Conservation (phyloP, 208 protist species). For the Trypanosoma platydactyli region DNA sequence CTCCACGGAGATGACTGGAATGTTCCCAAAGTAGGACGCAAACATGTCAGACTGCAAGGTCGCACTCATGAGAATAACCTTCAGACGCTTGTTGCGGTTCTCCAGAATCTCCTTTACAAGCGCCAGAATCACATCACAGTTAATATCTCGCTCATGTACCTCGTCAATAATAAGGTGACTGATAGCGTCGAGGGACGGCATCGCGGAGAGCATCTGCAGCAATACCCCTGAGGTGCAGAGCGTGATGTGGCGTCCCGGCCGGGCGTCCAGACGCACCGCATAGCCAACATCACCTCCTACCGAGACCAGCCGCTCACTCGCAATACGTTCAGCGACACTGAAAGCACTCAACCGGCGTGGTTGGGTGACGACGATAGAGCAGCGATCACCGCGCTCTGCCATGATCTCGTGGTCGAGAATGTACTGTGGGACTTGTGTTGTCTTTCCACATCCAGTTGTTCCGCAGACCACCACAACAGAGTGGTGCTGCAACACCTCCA, state of each 20-base stretch:
- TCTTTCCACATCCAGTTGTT: constrained; percentile 91
- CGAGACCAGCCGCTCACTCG: constrained; percentile 92
- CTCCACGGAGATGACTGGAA: constrained; percentile 71
- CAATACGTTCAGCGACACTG: constrained; percentile 97
- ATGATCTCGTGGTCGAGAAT: constrained; percentile 83
- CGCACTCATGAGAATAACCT: constrained; percentile 98
- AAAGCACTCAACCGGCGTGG: constrained; percentile 98
- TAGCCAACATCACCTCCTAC: constrained; percentile 97
- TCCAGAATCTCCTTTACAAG: constrained; percentile 90
- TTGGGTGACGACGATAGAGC: constrained; percentile 95
- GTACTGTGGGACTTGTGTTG: constrained; percentile 93
- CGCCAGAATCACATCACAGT: constrained; percentile 98
- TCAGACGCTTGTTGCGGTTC: constrained; percentile 68
- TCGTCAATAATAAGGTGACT: constrained; percentile 99
- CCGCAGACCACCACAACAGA: constrained; percentile 87
- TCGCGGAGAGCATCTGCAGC: constrained; percentile 93
- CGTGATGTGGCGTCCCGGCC: constrained; percentile 89
- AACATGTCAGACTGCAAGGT: constrained; percentile 98
- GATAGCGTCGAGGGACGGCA: constrained; percentile 89
- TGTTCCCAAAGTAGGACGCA: constrained; percentile 92
- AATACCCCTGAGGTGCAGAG: constrained; percentile 99
- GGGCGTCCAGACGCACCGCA: constrained; percentile 96
- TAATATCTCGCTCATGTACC: constrained; percentile 98
- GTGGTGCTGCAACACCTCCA: constrained; percentile 59
- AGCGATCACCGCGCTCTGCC: constrained; percentile 41